phyloP scores from a whole-genome alignment of 1,139 yeast genomes.

The Sugiyamaella xylanicola region DNA sequence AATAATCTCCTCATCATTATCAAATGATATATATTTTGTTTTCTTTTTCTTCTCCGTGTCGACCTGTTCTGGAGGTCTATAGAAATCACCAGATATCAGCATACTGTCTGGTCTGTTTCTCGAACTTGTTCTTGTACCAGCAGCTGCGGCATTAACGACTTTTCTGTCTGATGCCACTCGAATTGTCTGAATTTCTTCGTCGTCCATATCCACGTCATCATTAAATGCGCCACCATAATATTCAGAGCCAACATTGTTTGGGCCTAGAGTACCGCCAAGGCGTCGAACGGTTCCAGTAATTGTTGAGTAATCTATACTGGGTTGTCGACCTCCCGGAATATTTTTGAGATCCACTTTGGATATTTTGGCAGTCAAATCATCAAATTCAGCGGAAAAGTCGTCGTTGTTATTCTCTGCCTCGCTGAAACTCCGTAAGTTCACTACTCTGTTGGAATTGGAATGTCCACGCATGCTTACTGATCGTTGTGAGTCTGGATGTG shows the following conservation, averaged over 20 bases:
- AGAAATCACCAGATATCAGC: slow-evolving; percentile 17
- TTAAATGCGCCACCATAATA: slow-evolving; percentile 13
- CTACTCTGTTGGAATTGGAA: not conserved
- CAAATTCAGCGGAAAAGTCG: slow-evolving; percentile 16
- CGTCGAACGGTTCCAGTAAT: slow-evolving; percentile 11
- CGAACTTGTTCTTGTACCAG: not conserved
- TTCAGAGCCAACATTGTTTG: not conserved
- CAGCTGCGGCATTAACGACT: not conserved
- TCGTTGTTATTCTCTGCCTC: slow-evolving; percentile 11
- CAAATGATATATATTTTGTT: slow-evolving; percentile 3
- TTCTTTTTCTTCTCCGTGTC: not conserved
- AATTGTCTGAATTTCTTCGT: slow-evolving; percentile 12
- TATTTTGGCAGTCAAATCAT: slow-evolving; percentile 16
- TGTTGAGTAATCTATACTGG: not conserved
- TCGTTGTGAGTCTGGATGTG: not conserved
- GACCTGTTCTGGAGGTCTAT: slow-evolving; percentile 14
- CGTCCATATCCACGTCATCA: slow-evolving; percentile 6
- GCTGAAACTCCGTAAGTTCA: slow-evolving; percentile 3
- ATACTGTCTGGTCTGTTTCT: not conserved
- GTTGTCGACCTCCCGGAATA: not conserved
- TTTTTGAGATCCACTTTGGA: slow-evolving; percentile 15
- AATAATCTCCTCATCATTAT: slow-evolving; percentile 31
- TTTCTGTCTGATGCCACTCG: slow-evolving; percentile 4
- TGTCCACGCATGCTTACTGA: not conserved
- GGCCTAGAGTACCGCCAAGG: slow-evolving; percentile 2